Evolutionary conservation across 148 eudicot genomes (phyloP).

Genomic region (Silene uniflora): DNA sequence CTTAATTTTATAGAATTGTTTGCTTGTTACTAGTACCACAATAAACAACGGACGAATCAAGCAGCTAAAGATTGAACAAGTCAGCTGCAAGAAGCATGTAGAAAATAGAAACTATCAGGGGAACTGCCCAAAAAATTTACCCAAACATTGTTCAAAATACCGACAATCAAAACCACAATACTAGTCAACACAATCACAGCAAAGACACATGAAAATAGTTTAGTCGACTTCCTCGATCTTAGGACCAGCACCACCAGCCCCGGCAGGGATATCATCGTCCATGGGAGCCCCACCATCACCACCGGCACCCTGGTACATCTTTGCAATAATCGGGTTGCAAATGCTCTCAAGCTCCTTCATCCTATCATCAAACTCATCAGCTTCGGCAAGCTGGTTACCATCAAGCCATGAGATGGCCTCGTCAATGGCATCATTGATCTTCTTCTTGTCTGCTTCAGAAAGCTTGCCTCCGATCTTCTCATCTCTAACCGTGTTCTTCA

Average conservation of each 20-base stretch:
- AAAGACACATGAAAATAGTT: background rate
- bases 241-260: constrained; percentile 25
- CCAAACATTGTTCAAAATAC: too few relatives aligned
- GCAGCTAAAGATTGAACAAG: too few relatives aligned
- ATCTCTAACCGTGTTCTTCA: background rate
- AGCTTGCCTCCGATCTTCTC: background rate
- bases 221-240: constrained; percentile 34
- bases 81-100: too few relatives aligned
- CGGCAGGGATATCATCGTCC: constrained; percentile 24
- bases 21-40: too few relatives aligned
- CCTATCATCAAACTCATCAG: background rate
- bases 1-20: too few relatives aligned
- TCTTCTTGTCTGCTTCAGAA: background rate
- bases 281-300: constrained; percentile 25
- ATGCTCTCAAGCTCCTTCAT: constrained; percentile 29
- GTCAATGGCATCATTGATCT: constrained; percentile 1
- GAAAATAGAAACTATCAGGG: too few relatives aligned
- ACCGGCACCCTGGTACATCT: constrained; percentile 31
- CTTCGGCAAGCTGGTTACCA: background rate
- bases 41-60: too few relatives aligned
- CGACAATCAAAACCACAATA: too few relatives aligned
- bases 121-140: too few relatives aligned
- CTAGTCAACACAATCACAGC: too few relatives aligned
- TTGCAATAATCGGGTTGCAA: constrained; percentile 31
- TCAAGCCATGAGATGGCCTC: background rate